A percentile compares a stretch with the other conserved stretches of the same genome.
phyloP scores from a whole-genome alignment of 805 yeast species.

The Kregervanrija fluxuum region DNA sequence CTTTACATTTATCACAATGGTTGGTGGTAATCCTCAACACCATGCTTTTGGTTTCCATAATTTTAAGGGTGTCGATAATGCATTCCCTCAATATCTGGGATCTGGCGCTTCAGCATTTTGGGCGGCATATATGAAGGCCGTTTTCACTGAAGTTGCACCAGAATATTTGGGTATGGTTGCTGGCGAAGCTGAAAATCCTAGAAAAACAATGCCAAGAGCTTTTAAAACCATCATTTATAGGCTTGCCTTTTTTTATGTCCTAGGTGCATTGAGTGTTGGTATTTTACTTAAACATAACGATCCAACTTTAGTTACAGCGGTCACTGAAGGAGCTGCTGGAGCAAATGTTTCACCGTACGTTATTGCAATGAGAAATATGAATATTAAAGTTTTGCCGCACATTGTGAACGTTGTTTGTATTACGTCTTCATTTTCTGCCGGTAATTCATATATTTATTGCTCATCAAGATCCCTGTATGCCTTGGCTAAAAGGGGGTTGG shows the following conservation, averaged over 20 bases:
- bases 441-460: constrained; percentile 36
- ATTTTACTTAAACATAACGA: constrained; percentile 34
- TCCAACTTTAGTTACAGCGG: constrained; percentile 23
- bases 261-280: constrained; percentile 38
- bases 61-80: constrained; percentile 32
- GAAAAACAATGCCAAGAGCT: constrained; percentile 35
- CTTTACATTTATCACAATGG: constrained; percentile 37
- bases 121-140: constrained; percentile 31
- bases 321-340: constrained; percentile 28
- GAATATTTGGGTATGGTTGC: constrained; percentile 36
- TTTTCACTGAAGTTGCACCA: constrained; percentile 36
- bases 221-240: constrained; percentile 35
- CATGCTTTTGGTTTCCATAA: constrained; percentile 23
- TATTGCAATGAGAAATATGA: constrained; percentile 35
- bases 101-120: constrained; percentile 56
- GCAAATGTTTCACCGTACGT: constrained; percentile 39
- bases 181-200: constrained; percentile 36
- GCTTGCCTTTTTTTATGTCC: constrained; percentile 33
- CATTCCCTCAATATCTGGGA: constrained; percentile 48
- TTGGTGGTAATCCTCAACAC: constrained; percentile 38
- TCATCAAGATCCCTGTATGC: constrained; percentile 36
- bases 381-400: constrained; percentile 32
- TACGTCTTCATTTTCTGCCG: constrained; percentile 36
- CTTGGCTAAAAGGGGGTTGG: constrained; percentile 43
- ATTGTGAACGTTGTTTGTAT: constrained; percentile 33